Evolutionary conservation across 169 alveolate species (phyloP).

Genomic region (Cyclospora cayetanensis): DNA sequence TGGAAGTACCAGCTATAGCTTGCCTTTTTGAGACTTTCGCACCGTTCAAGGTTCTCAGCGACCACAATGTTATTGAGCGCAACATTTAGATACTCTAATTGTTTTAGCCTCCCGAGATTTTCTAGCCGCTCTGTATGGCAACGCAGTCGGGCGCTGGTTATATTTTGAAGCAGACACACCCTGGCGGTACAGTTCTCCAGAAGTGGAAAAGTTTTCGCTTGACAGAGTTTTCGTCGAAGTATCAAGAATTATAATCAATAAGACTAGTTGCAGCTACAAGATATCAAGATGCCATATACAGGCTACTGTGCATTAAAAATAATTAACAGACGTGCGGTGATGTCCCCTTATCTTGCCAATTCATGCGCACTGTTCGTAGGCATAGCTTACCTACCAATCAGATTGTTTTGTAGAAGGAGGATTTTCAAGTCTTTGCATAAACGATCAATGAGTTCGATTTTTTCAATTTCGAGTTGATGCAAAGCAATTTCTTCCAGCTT

Average conservation of each 20-base stretch:
- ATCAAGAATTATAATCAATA: too few species aligned
- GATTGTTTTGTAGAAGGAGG: conserved; percentile 90
- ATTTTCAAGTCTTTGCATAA: conserved; percentile 92
- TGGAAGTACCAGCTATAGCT: neutral
- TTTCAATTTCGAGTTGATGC: conserved; percentile 89
- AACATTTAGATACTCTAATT: conserved; percentile 91
- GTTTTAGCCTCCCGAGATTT: conserved; percentile 87
- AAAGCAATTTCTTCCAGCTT: conserved; percentile 92
- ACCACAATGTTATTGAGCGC: conserved; percentile 90
- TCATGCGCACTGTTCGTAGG: too few species aligned
- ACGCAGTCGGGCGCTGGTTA: neutral
- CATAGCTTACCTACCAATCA: conserved; percentile 77
- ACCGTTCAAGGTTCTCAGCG: conserved; percentile 89
- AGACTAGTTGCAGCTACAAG: too few species aligned
- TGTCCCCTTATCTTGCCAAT: neutral
- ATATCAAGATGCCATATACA: too few species aligned
- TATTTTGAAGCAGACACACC: too few species aligned
- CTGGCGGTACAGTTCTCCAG: too few species aligned
- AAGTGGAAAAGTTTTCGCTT: too few species aligned
- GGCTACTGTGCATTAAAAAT: neutral
- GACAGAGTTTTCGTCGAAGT: too few species aligned
- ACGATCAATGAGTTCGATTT: conserved; percentile 89
- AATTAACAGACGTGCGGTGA: neutral
- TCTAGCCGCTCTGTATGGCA: conserved; percentile 84
- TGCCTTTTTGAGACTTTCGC: conserved; percentile 90